Percentiles rank a stretch among this genome's conserved stretches.
Evolutionary conservation across 495 filamentous ascomycete species (phyloP).

Genomic region (Jackrogersella minutella): DNA sequence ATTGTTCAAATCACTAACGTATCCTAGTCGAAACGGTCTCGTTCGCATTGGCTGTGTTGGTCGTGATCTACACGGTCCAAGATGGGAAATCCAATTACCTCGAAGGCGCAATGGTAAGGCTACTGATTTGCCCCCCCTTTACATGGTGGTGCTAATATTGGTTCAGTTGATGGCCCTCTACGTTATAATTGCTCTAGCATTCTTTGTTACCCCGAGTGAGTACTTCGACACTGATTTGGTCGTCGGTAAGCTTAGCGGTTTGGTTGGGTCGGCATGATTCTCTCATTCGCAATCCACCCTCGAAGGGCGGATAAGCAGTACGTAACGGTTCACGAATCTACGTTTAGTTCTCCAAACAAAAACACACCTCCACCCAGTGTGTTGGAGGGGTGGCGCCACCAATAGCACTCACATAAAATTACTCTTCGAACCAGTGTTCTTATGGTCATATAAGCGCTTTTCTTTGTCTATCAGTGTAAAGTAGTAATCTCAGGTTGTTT

Average conservation of each 20-base stretch:
- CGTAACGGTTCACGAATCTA: slow-evolving; percentile 5
- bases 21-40: slow-evolving; percentile 84
- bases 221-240: slow-evolving; percentile 40
- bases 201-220: slow-evolving; percentile 86
- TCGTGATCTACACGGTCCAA: slow-evolving; percentile 91
- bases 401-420: neutral
- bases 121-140: neutral
- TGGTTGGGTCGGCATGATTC: slow-evolving; percentile 29
- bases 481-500: slow-evolving; percentile 15
- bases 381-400: neutral
- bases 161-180: slow-evolving; percentile 65
- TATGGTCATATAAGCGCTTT: slow-evolving; percentile 11
- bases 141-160: slow-evolving; percentile 15
- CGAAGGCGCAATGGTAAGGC: slow-evolving; percentile 86
- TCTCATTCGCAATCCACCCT: slow-evolving; percentile 8
- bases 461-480: slow-evolving; percentile 22
- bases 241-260: slow-evolving; percentile 2
- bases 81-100: slow-evolving; percentile 97
- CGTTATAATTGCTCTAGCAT: slow-evolving; percentile 85
- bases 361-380: neutral
- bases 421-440: slow-evolving; percentile 7
- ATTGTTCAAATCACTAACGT: slow-evolving; percentile 20
- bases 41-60: slow-evolving; percentile 86
- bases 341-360: slow-evolving; percentile 3
- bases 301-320: neutral